Evolutionary conservation across 805 yeast genomes (phyloP).

Genomic region (Monosporozyma aerobia): DNA sequence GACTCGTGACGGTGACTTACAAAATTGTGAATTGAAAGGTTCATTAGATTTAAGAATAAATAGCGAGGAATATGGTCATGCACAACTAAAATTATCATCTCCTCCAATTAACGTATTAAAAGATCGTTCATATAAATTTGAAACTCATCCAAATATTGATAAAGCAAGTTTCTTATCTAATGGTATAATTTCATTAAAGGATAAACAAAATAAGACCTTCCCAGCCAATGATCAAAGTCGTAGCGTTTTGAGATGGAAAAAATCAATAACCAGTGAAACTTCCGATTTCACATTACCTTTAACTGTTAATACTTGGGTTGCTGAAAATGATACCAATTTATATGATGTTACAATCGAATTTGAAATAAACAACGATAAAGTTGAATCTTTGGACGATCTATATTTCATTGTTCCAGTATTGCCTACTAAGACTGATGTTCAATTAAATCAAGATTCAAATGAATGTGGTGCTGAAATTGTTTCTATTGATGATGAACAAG

Average conservation of each 20-base stretch:
- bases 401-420: constrained; percentile 55
- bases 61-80: constrained; percentile 58
- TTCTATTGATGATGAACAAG: constrained; percentile 52
- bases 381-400: constrained; percentile 38
- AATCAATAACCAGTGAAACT: constrained; percentile 53
- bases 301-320: constrained; percentile 76
- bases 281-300: constrained; percentile 47
- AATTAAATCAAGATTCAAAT: constrained; percentile 38
- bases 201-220: constrained; percentile 59
- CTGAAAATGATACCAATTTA: constrained; percentile 22
- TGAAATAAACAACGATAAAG: constrained; percentile 45
- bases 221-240: constrained; percentile 86
- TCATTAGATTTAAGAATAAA: constrained; percentile 82
- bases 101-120: constrained; percentile 30
- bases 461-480: constrained; percentile 47
- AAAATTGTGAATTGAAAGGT: constrained; percentile 75
- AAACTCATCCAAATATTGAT: constrained; percentile 96
- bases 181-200: constrained; percentile 63
- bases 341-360: constrained; percentile 81
- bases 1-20: constrained; percentile 71
- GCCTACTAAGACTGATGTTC: constrained; percentile 42
- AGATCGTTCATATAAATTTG: constrained; percentile 51
- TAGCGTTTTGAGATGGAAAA: constrained; percentile 91
- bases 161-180: constrained; percentile 52
- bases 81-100: constrained; percentile 51